A percentile compares a stretch with the other conserved stretches of the same genome.
Evolutionary conservation across 2,329 filamentous ascomycete species (phyloP).

Genomic region (Magnaporthiopsis rhizophila): DNA sequence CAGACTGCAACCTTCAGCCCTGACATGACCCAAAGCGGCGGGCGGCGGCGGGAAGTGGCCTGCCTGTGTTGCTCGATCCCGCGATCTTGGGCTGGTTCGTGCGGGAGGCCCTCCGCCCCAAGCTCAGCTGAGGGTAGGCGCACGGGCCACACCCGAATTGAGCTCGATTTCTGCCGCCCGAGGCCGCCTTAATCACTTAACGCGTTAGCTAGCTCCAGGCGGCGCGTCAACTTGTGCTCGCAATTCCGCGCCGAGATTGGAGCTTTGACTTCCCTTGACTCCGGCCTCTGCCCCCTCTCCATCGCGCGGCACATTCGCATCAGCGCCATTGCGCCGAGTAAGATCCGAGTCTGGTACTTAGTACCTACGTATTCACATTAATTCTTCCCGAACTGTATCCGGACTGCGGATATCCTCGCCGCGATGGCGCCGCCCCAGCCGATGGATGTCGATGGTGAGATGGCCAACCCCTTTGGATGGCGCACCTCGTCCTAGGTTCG

Average conservation of each 20-base stretch:
- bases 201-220: conserved; percentile 1
- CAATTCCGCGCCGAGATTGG: not conserved
- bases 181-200: conserved; percentile 4
- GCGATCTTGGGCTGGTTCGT: not conserved
- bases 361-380: too few relatives aligned
- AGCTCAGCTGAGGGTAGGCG: not conserved
- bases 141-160: not conserved
- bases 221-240: not conserved
- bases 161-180: not conserved
- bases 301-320: not conserved
- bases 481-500: not conserved
- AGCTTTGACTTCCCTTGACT: not conserved
- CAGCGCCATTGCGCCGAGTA: not conserved
- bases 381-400: too few relatives aligned
- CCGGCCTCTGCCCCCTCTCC: not conserved
- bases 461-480: not conserved
- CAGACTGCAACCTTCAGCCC: not conserved
- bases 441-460: conserved; percentile 7
- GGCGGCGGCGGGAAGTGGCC: not conserved
- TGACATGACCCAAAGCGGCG: too few relatives aligned
- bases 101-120: not conserved
- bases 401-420: not conserved
- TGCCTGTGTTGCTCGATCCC: not conserved
- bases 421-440: conserved; percentile 3
- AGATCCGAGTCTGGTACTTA: too few relatives aligned